Evolutionary conservation across 192 early-diverging fungal genomes (phyloP), one percentile per base, ranked within the genome.

Genomic region (Funneliformis mosseae): DNA sequence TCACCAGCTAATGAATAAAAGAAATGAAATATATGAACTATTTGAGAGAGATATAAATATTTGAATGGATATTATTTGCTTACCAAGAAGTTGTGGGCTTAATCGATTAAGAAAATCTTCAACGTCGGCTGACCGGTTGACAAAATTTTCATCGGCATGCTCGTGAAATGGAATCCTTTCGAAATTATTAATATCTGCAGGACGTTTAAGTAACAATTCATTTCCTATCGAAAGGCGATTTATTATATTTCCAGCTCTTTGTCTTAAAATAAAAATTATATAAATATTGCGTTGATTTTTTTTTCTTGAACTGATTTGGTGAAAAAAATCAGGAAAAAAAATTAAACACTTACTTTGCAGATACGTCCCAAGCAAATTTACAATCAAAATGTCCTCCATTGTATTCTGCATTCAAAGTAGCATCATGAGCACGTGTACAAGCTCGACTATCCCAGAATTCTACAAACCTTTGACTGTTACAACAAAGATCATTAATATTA

Each of bases 381-480:
- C 66, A 68, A 27, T 68, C 66, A 68, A 68, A 68, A 68, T 68
- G 25, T 33, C 66, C 66, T 33, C 66, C 66, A 68, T 68, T 68
- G 8, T 68, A 68, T 27, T 39, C 38, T 11, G 66, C 66, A 68
- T 68, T 68, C 27, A 68, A 68, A 4, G 66, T 68, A 4, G 66
- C 25, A 12, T 27, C 82, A 66, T 74, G 71, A 43, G 85, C 85
- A 27, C 82, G 64, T 18, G 77, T 74, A 66, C 81, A 82, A 27
- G 79, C 80, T 27, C 86, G 76, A 8, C 83, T 84, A 77, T 87
- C 86, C 46, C 74, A 87, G 77, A 81, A 87, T 42, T 87, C 86
- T 23, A 86, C 77, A 23, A 87, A 78, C 14, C 85, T 74, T 81
- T 87, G 86, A 42, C 85, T 86, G 63, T 68, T 43, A 60, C 9